Evolutionary conservation across 306 rosid species (phyloP).

Genomic region (Castanea sativa): DNA sequence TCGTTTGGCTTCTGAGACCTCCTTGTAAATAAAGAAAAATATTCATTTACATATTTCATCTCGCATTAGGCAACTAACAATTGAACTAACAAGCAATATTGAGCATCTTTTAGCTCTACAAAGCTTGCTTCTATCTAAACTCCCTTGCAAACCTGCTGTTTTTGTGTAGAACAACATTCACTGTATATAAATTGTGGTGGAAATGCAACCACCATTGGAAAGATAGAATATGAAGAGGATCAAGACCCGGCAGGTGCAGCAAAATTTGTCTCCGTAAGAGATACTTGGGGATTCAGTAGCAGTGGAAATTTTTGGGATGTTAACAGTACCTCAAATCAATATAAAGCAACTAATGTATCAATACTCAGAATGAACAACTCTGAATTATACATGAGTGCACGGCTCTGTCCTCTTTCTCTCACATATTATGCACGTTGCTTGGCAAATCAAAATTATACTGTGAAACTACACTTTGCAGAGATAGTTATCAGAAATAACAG

Average conservation of each 20-base stretch:
- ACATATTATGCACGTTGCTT: slow-evolving; percentile 61
- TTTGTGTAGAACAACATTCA: slow-evolving; percentile 21
- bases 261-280: slow-evolving; percentile 19
- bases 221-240: slow-evolving; percentile 41
- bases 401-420: slow-evolving; percentile 49
- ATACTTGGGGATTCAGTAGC: slow-evolving; percentile 56
- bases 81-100: not conserved
- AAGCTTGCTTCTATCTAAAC: not conserved
- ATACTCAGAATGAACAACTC: slow-evolving; percentile 27
- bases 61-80: not conserved
- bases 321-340: slow-evolving; percentile 19
- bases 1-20: not conserved
- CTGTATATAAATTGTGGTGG: slow-evolving; percentile 68
- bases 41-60: not conserved
- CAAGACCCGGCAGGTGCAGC: slow-evolving; percentile 45
- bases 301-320: slow-evolving; percentile 51
- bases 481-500: slow-evolving; percentile 42
- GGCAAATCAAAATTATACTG: slow-evolving; percentile 59
- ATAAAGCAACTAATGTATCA: slow-evolving; percentile 21
- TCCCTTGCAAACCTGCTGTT: not conserved
- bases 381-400: slow-evolving; percentile 45
- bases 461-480: slow-evolving; percentile 60
- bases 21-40: not conserved
- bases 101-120: not conserved
- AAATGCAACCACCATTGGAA: slow-evolving; percentile 32